A percentile compares a stretch with the other conserved stretches of the same genome.
Evolutionary conservation across 495 filamentous ascomycete species (phyloP).

Genomic region (Annulohypoxylon stygium): DNA sequence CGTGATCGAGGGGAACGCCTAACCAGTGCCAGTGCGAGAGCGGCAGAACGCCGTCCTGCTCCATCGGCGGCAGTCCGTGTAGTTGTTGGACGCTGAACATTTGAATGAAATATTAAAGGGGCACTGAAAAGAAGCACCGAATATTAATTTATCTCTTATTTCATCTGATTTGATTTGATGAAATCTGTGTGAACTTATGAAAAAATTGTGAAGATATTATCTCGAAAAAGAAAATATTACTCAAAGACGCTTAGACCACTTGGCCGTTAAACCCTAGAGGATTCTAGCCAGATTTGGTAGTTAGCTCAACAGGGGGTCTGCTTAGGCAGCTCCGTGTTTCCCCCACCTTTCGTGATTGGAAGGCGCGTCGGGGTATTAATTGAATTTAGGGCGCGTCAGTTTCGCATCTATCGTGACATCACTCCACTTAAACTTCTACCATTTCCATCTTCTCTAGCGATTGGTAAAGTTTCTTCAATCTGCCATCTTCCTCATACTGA

Average conservation of each 20-base stretch:
- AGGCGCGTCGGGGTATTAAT: constrained; percentile 47
- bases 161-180: constrained; percentile 2
- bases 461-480: neutral
- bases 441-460: constrained; percentile 9
- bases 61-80: neutral
- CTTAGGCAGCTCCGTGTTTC: neutral
- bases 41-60: neutral
- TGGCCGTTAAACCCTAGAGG: neutral
- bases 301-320: neutral
- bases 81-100: neutral
- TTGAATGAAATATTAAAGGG: neutral
- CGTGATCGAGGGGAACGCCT: neutral
- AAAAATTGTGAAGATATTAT: neutral
- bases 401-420: constrained; percentile 51
- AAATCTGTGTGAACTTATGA: neutral
- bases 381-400: constrained; percentile 47
- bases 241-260: neutral
- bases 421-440: constrained; percentile 25
- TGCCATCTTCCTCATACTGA: neutral
- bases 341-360: constrained; percentile 36
- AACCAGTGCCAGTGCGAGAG: constrained; percentile 6
- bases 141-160: neutral
- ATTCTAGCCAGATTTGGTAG: neutral
- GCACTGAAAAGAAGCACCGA: neutral
- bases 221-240: neutral